Evolutionary conservation across 2,329 filamentous ascomycete genomes (phyloP).

Genomic region (Xylariaceae sp.): DNA sequence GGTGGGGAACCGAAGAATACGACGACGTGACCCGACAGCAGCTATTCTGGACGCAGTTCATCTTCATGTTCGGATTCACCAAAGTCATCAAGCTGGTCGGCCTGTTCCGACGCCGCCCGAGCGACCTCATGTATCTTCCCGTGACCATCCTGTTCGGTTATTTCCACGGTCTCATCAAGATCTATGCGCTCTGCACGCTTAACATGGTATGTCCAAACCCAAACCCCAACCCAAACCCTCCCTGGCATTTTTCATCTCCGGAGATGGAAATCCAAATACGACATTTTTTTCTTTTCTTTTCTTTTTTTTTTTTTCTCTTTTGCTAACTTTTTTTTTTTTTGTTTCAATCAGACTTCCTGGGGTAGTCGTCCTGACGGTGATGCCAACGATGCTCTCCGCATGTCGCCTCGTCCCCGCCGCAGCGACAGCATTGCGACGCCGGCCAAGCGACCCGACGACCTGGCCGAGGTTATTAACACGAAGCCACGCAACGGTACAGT

Average conservation of each 20-base stretch:
- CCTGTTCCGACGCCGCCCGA: slow-evolving; percentile 77
- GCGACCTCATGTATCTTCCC: slow-evolving; percentile 72
- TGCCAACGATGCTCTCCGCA: slow-evolving; percentile 68
- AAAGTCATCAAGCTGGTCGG: slow-evolving; percentile 89
- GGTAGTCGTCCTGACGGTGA: slow-evolving; percentile 90
- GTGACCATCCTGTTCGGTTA: slow-evolving; percentile 89
- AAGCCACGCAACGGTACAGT: slow-evolving; percentile 15
- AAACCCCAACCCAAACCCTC: not conserved
- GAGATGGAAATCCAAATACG: not conserved
- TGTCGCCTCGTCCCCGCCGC: slow-evolving; percentile 44
- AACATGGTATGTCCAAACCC: slow-evolving; percentile 58
- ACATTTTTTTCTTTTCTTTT: not conserved
- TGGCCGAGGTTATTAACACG: slow-evolving; percentile 23
- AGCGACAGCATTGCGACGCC: slow-evolving; percentile 35
- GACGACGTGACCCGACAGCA: slow-evolving; percentile 45
- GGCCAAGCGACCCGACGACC: slow-evolving; percentile 29
- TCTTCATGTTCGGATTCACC: slow-evolving; percentile 75
- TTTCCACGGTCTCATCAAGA: slow-evolving; percentile 86
- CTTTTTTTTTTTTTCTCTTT: not conserved
- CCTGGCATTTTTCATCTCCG: not conserved
- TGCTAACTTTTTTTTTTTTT: slow-evolving; percentile 16
- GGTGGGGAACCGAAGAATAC: slow-evolving; percentile 62
- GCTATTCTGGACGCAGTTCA: slow-evolving; percentile 56
- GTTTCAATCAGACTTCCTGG: slow-evolving; percentile 71
- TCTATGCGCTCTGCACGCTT: slow-evolving; percentile 77